Evolutionary conservation across 805 yeast species (phyloP), one percentile per base, ranked within the genome.

Genomic region (Kazachstania kunashirensis): DNA sequence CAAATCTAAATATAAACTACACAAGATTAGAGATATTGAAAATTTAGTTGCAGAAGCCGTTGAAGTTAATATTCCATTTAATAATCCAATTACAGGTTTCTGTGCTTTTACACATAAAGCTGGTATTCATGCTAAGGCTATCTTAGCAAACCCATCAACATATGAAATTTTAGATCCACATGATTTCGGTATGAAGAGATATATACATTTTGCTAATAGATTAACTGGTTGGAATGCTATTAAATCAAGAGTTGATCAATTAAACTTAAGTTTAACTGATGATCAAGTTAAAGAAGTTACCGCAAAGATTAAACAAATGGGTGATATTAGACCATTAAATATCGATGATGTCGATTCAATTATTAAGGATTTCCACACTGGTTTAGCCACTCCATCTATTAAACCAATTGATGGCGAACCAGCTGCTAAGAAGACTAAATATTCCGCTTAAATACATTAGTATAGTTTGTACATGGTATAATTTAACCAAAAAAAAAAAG

Each of bases 31-130:
- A 67, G 97, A 89, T 59, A 70, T 89, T 59, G 98, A 89, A 66
- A 85, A 81, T 62, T 70, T 92, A 59, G 96, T 89, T 46, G 97
- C 97, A 29, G 96, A 88, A 48, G 92, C 95, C 31, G 97, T 89
- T 36, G 94, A 85, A 66, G 96, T 89, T 45, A 89, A 89, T 66
- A 74, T 92, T 51, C 98, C 98, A 40, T 89, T 89, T 73, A 89
- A 89, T 73, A 89, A 92, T 70, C 97, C 97, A 50, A 85, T 89
- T 62, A 89, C 98, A 27, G 98, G 98, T 19, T 92, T 89, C 80
- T 89, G 97, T 71, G 98, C 98, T 26, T 89, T 89, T 70, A 89
- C 98, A 42, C 98, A 89, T 70, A 89, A 89, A 73, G 98, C 98
- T 38, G 98, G 98, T 66, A 88, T 89, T 60, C 98, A 89, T 64